These are phyloP conservation scores for Pseudogymnoascus sp. DNA, from an alignment of 2,329 filamentous ascomycete species.

Conservation along the genomic window DNA sequence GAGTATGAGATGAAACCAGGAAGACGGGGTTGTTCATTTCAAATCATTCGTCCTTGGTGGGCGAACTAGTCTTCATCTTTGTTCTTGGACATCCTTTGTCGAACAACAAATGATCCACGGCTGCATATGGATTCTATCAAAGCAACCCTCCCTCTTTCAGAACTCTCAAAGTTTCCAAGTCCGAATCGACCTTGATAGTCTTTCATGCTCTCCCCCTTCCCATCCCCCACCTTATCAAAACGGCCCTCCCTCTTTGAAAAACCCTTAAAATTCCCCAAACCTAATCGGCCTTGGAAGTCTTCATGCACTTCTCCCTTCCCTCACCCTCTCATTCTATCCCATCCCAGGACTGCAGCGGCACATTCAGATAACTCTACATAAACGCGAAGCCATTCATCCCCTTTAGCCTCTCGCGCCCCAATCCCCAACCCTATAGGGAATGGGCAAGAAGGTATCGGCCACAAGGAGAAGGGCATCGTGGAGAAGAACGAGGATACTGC, in stretches of 20 bases:
- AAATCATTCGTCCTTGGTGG: not conserved
- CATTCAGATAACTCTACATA: constrained; percentile 71
- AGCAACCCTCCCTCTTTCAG: too few relatives aligned
- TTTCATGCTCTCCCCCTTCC: too few relatives aligned
- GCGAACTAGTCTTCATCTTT: not conserved
- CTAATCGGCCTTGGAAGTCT: not conserved
- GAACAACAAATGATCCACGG: not conserved
- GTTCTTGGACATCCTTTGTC: not conserved
- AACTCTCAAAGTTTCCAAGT: too few relatives aligned
- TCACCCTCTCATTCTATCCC: not conserved
- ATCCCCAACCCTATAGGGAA: constrained; percentile 49
- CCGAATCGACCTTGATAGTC: too few relatives aligned
- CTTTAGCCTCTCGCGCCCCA: constrained; percentile 39
- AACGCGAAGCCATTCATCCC: constrained; percentile 56
- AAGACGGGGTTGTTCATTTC: not conserved
- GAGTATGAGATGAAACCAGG: not conserved
- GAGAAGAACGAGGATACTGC: constrained; percentile 47
- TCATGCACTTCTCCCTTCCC: not conserved
- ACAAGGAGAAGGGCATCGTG: constrained; percentile 59
- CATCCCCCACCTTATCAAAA: not conserved
- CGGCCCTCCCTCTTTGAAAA: not conserved
- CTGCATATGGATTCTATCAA: too few relatives aligned
- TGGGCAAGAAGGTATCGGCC: constrained; percentile 70
- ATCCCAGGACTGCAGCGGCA: not conserved
- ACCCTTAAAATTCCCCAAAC: not conserved